These are phyloP conservation scores for Tephrocybe rancida DNA, from an alignment of 768 basidiomycete genomes.

Conservation along the genomic window DNA sequence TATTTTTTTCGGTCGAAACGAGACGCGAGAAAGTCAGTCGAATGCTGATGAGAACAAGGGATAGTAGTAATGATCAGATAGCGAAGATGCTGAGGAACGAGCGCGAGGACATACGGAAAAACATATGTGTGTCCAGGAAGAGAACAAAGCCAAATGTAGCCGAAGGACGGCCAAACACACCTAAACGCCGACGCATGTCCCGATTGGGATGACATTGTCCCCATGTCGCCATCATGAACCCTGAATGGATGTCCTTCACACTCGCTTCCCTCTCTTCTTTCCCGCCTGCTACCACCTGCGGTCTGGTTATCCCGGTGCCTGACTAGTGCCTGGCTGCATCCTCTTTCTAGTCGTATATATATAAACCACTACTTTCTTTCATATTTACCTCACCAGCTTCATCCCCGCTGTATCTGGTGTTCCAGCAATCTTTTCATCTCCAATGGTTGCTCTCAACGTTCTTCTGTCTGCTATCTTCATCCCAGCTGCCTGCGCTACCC, in stretches of 20 bases:
- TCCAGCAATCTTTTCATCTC: slow-evolving; percentile 6
- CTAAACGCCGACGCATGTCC: slow-evolving; percentile 17
- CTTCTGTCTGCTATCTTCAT: slow-evolving; percentile 33
- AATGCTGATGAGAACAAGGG: slow-evolving; percentile 16
- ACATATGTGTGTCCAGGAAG: slow-evolving; percentile 2
- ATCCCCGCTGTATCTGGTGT: slow-evolving; percentile 20
- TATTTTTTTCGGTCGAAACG: background rate
- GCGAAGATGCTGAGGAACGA: background rate
- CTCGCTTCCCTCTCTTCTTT: slow-evolving; percentile 5
- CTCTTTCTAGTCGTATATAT: slow-evolving; percentile 12
- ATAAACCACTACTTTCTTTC: slow-evolving; percentile 17
- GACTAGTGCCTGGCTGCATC: slow-evolving; percentile 20
- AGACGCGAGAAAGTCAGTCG: background rate
- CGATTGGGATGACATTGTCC: slow-evolving; percentile 21
- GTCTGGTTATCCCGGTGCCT: slow-evolving; percentile 18
- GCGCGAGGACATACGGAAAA: background rate
- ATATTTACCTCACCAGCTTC: slow-evolving; percentile 18
- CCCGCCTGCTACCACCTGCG: background rate
- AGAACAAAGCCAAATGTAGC: slow-evolving; percentile 14
- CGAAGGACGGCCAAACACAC: slow-evolving; percentile 5
- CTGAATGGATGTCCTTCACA: slow-evolving; percentile 13
- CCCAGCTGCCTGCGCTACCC: slow-evolving; percentile 32
- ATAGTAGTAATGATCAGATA: slow-evolving; percentile 9
- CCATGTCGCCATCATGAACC: slow-evolving; percentile 17
- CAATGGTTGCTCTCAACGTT: slow-evolving; percentile 37